Evolutionary conservation across 345 rosid species (phyloP).

Genomic region (Acer campestre): DNA sequence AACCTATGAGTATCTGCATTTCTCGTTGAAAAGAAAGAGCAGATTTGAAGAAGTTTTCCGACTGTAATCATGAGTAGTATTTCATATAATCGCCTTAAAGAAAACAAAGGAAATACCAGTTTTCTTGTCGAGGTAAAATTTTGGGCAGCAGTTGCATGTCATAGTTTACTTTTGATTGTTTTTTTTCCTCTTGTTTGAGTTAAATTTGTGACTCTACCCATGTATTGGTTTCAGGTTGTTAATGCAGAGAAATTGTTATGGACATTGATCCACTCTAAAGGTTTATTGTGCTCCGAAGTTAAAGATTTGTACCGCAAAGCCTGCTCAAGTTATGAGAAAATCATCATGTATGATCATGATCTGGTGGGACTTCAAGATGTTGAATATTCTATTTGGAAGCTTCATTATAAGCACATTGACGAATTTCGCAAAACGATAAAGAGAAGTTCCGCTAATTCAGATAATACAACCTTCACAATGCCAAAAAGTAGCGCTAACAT

Average conservation of each 20-base stretch:
- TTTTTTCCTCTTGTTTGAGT: slow-evolving; percentile 15
- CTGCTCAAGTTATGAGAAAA: slow-evolving; percentile 62
- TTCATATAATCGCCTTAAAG: slow-evolving; percentile 31
- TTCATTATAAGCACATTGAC: slow-evolving; percentile 77
- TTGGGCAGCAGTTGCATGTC: slow-evolving; percentile 19
- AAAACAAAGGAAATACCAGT: slow-evolving; percentile 45
- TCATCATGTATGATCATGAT: slow-evolving; percentile 50
- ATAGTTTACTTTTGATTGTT: background rate
- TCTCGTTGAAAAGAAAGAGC: background rate
- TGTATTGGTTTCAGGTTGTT: slow-evolving; percentile 52
- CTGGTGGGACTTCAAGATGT: slow-evolving; percentile 72
- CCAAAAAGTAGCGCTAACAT: slow-evolving; percentile 25
- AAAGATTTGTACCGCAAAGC: slow-evolving; percentile 57
- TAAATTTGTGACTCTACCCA: slow-evolving; percentile 15
- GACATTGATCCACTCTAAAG: slow-evolving; percentile 53
- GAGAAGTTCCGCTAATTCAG: slow-evolving; percentile 38
- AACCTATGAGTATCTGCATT: slow-evolving; percentile 6
- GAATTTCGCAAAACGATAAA: slow-evolving; percentile 80
- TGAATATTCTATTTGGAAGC: slow-evolving; percentile 89
- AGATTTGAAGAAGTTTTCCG: slow-evolving; percentile 20
- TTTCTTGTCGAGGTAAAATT: slow-evolving; percentile 57
- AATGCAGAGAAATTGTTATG: slow-evolving; percentile 68
- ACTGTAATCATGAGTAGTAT: slow-evolving; percentile 34
- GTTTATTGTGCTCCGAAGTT: slow-evolving; percentile 57
- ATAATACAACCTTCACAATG: slow-evolving; percentile 8